Evolutionary conservation across 1,284 basidiomycete genomes (phyloP), one percentile per base, ranked within the genome.

Genomic region (Ceratobasidium sp.): DNA sequence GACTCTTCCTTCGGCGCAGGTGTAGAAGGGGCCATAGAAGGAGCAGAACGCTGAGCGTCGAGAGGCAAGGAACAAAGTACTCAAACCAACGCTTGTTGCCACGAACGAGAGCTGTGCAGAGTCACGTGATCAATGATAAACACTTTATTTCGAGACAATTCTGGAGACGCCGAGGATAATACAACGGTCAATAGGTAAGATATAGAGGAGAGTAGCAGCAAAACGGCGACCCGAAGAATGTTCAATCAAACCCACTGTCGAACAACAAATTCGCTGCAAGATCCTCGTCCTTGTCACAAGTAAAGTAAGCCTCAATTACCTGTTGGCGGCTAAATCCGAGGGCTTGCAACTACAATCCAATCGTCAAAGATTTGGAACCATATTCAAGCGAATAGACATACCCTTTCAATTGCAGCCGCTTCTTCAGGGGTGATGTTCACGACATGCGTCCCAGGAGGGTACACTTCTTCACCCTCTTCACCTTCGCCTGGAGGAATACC

Each of bases 241-340:
- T n/a, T 76, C 49, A 53, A 33, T 92, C 92, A 80, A 90, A 92
- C 45, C 86, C 86, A 78, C 86, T 84, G 79, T 97, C 95, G 80
- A 97, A 96, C 81, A 97, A 84, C 81, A 92, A 97, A 82, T 97
- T 97, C 26, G 96, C 96, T 1, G 96, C 95, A 54, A 97, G 85
- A 83, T 97, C 95, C 85, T 98, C 96, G 82, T 98, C 95, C 88
- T 94, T 96, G 84, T 96, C 96, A 84, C 96, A 98, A 5, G 92
- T 91, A 85, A 96, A 89, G 85, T 94, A 98, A 0, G 96, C 96
- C 83, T 97, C 90, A 56, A 95, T 85, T 4, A 89, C 96, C 0
- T 86, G 85, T 68, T 95, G 88, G 60, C 94, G 88, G 28, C 93
- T 84, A 84, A 98, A 98, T 0, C 96, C 96, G 73, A 98, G 90